These are phyloP conservation scores for Pseudogymnoascus verrucosus DNA, from an alignment of 2,329 filamentous ascomycete genomes.

Conservation along the genomic window DNA sequence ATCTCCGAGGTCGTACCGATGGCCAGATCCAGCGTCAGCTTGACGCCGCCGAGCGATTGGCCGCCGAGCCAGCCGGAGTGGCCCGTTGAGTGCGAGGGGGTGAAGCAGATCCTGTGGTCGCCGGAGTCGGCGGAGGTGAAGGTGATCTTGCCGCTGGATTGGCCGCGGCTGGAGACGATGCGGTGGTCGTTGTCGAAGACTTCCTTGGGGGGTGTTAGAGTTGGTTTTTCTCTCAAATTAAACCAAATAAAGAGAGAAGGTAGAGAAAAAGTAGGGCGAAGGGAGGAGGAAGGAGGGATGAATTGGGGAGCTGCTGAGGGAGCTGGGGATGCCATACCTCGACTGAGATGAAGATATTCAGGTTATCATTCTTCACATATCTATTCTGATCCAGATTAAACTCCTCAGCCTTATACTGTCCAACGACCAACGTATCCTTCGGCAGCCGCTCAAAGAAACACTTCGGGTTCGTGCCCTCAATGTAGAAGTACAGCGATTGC, in stretches of 20 bases:
- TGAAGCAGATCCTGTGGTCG: slow-evolving; percentile 93
- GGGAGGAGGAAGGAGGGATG: not conserved
- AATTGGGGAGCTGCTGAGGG: not conserved
- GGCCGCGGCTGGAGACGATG: slow-evolving; percentile 79
- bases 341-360: slow-evolving; percentile 84
- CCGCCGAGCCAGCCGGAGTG: slow-evolving; percentile 63
- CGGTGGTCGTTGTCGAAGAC: slow-evolving; percentile 97
- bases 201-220: slow-evolving; percentile 46
- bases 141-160: slow-evolving; percentile 74
- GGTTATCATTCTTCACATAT: slow-evolving; percentile 66
- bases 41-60: slow-evolving; percentile 65
- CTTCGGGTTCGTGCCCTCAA: slow-evolving; percentile 77
- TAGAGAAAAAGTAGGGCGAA: not conserved
- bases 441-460: slow-evolving; percentile 98
- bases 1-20: slow-evolving; percentile 94
- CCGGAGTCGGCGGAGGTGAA: slow-evolving; percentile 93
- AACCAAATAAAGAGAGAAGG: slow-evolving; percentile 10
- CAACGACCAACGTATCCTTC: slow-evolving; percentile 93
- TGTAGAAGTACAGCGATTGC: slow-evolving; percentile 90
- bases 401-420: slow-evolving; percentile 81
- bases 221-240: slow-evolving; percentile 8
- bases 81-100: slow-evolving; percentile 65
- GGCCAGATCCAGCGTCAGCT: slow-evolving; percentile 78
- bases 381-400: slow-evolving; percentile 61
- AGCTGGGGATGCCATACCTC: slow-evolving; percentile 47